phyloP scores from a whole-genome alignment of 352 stramenopile species.

The Saprolegnia parasitica region DNA sequence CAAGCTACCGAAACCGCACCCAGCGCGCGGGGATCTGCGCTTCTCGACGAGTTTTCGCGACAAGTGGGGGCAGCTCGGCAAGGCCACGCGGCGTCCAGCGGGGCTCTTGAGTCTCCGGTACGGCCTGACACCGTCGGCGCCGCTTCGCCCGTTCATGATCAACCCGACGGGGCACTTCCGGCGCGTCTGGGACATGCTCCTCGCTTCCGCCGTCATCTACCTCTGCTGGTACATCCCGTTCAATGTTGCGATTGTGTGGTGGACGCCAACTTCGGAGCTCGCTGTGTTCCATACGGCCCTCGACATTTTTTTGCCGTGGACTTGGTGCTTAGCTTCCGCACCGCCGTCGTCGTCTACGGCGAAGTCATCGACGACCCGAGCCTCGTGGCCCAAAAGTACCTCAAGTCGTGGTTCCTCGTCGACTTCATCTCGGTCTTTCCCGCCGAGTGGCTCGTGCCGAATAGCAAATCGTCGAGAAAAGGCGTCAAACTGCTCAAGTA shows the following conservation, averaged over 20 bases:
- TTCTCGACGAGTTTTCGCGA: not conserved
- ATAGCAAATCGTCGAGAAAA: not conserved
- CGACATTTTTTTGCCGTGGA: slow-evolving; percentile 36
- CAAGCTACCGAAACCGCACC: too few species aligned
- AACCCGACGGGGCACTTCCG: slow-evolving; percentile 26
- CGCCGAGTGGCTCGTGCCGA: not conserved
- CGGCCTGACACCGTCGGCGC: not conserved
- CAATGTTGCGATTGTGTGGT: slow-evolving; percentile 29
- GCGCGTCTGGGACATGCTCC: slow-evolving; percentile 28
- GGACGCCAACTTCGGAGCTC: slow-evolving; percentile 21
- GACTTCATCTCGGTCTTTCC: slow-evolving; percentile 75
- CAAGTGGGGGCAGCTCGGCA: not conserved
- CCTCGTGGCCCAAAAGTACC: slow-evolving; percentile 58
- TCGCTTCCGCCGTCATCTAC: slow-evolving; percentile 29
- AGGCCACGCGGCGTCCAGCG: not conserved
- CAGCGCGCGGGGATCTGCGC: too few species aligned
- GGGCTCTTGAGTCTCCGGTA: not conserved
- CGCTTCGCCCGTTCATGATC: slow-evolving; percentile 20
- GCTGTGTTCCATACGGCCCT: slow-evolving; percentile 16
- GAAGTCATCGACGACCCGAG: slow-evolving; percentile 76
- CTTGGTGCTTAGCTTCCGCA: slow-evolving; percentile 75
- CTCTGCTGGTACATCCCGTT: slow-evolving; percentile 27
- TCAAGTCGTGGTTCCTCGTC: slow-evolving; percentile 80
- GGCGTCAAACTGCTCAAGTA: slow-evolving; percentile 23
- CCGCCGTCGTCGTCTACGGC: slow-evolving; percentile 65